Evolutionary conservation across 805 yeast species (phyloP).

Genomic region (Candida sakaeoensis): DNA sequence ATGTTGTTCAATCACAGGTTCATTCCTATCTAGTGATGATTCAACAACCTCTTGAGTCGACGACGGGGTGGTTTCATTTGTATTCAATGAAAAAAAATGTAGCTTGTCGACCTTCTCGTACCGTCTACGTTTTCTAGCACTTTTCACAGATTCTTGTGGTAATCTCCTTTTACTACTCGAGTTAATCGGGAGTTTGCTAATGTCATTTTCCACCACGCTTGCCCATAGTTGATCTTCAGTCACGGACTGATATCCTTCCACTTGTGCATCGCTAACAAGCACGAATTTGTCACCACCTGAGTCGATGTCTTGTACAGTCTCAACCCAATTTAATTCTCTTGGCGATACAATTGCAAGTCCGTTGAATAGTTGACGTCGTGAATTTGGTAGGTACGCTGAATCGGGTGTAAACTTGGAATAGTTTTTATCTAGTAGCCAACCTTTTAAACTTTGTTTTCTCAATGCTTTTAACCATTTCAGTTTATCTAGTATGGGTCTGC

Average conservation of each 20-base stretch:
- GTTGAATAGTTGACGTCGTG: constrained; percentile 15
- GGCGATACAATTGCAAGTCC: constrained; percentile 11
- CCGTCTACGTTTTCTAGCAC: constrained; percentile 29
- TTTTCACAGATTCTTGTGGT: constrained; percentile 9
- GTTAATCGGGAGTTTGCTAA: constrained; percentile 3
- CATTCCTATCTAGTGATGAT: too few species aligned
- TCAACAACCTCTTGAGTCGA: too few species aligned
- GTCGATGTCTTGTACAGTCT: neutral
- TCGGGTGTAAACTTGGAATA: constrained; percentile 14
- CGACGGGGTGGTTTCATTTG: too few species aligned
- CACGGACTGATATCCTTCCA: neutral
- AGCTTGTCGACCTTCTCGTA: constrained; percentile 29
- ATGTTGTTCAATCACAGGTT: too few species aligned
- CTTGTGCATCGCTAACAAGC: neutral
- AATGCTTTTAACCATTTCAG: constrained; percentile 21
- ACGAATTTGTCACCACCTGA: constrained; percentile 2
- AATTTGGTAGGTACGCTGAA: constrained; percentile 10
- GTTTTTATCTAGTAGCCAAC: constrained; percentile 21
- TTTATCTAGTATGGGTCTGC: constrained; percentile 23
- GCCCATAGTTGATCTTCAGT: constrained; percentile 1
- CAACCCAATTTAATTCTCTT: constrained; percentile 4
- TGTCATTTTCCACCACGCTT: neutral
- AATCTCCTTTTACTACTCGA: constrained; percentile 4
- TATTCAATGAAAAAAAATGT: constrained; percentile 30
- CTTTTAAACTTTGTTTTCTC: constrained; percentile 11